Evolutionary conservation across 2,329 filamentous ascomycete genomes (phyloP), one percentile per base, ranked within the genome.

Genomic region (Blastomyces percursus): DNA sequence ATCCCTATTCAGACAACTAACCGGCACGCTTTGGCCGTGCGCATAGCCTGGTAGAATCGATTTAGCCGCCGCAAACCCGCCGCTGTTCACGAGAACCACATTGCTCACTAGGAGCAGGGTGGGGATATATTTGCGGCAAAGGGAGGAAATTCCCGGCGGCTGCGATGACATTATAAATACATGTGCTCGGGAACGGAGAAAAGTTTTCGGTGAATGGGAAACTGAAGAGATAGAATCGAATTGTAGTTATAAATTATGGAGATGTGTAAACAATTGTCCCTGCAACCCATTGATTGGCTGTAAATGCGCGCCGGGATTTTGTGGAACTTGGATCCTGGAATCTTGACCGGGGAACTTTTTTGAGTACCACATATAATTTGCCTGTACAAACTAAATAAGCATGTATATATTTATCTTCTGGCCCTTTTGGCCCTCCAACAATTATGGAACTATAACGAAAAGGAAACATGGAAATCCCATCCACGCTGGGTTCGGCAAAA

Each of bases 1-100:
- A 24, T 78, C 80, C 63, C 80, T 69, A 66, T 82, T 81, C 66
- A 82, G 69, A 70, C 81, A 83, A 64, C 70, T 76, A 12, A 83
- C 78, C 1, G 81, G 80, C 62, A 83, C 81, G 44, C 71, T 72
- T 64, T 81, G 75, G 32, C 80, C 80, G 21, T 76, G 71, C 56
- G 75, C 76, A 71, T 82, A 82, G 38, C 76, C 77, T 32, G 56
- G 35, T 32, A 51, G 32, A 21, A 51, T 61, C 2, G 65, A 30
- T 51, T 46, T 35, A 40, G 38, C 40, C 35, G 30, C 56, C n/a
- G 38, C 54, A 9, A 50, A n/a, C 21, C 27, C 50, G 30, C 51
- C 51, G 51, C 51, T 16, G 24, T 24, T 55, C n/a, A 27, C 51
- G 4, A 60, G 27, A 27, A 42, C 57, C 30, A 44, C 46, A 60